phyloP scores from a whole-genome alignment of 2,329 filamentous ascomycete genomes.

The Fonsecaea pugnacius region DNA sequence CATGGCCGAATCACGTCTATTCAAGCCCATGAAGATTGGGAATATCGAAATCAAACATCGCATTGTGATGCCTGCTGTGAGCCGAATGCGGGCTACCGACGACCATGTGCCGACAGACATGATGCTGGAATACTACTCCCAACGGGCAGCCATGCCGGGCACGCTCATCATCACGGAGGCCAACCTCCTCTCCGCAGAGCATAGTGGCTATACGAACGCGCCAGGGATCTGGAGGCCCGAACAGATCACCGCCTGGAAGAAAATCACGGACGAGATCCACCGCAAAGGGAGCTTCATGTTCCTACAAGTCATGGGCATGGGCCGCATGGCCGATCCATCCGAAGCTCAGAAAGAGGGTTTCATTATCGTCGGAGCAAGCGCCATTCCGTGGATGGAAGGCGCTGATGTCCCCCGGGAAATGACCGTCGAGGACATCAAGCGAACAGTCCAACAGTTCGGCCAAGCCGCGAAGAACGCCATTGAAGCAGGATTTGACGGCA shows the following conservation, averaged over 20 bases:
- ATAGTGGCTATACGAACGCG: constrained; percentile 16
- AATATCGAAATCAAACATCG: constrained; percentile 46
- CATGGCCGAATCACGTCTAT: constrained; percentile 17
- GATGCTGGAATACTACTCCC: constrained; percentile 47
- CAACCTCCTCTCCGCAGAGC: constrained; percentile 1
- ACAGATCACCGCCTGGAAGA: constrained; percentile 57
- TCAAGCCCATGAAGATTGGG: constrained; percentile 18
- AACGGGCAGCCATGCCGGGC: constrained; percentile 44
- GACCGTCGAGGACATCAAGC: constrained; percentile 49
- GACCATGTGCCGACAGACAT: constrained; percentile 47
- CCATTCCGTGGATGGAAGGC: constrained; percentile 38
- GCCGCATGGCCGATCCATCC: constrained; percentile 17
- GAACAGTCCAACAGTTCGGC: constrained; percentile 49
- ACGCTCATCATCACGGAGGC: constrained; percentile 46
- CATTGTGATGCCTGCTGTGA: constrained; percentile 58
- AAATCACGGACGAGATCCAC: constrained; percentile 57
- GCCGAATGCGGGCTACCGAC: constrained; percentile 57
- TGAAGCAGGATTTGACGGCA: constrained; percentile 57
- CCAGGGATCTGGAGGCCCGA: constrained; percentile 35
- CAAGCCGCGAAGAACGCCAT: constrained; percentile 57
- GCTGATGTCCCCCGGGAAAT: constrained; percentile 23
- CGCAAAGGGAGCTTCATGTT: constrained; percentile 56
- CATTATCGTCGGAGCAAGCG: constrained; percentile 22
- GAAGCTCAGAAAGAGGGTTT: constrained; percentile 7
- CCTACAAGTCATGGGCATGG: constrained; percentile 51